phyloP scores from a whole-genome alignment of 768 basidiomycete species.

The Leccinum disarticulatum region DNA sequence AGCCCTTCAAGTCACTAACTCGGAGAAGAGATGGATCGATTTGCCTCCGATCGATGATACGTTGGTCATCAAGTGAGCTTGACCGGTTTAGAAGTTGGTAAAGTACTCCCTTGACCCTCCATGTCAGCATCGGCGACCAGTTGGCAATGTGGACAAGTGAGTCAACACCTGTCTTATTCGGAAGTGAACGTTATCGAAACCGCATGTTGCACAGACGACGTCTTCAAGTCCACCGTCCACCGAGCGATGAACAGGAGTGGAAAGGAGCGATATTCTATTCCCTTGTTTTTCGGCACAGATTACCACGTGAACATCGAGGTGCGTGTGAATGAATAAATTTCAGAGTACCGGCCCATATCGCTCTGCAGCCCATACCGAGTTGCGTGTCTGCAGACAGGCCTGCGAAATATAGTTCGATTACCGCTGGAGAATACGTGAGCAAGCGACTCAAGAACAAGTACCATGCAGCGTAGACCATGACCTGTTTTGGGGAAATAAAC shows the following conservation, averaged over 20 bases:
- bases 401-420: slow-evolving; percentile 66
- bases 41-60: slow-evolving; percentile 77
- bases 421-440: slow-evolving; percentile 83
- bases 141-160: slow-evolving; percentile 87
- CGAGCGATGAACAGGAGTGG: slow-evolving; percentile 79
- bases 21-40: slow-evolving; percentile 75
- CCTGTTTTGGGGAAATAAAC: too few species aligned
- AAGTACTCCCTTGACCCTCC: slow-evolving; percentile 23
- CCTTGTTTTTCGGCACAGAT: slow-evolving; percentile 89
- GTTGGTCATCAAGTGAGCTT: slow-evolving; percentile 79
- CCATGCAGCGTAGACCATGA: slow-evolving; percentile 6
- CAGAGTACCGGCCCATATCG: neutral
- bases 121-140: slow-evolving; percentile 76
- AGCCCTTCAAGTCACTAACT: slow-evolving; percentile 81
- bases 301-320: slow-evolving; percentile 83
- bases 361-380: slow-evolving; percentile 40
- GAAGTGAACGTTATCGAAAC: neutral
- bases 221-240: slow-evolving; percentile 90
- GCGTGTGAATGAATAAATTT: slow-evolving; percentile 10
- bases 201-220: slow-evolving; percentile 54
- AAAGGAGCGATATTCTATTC: slow-evolving; percentile 74
- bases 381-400: slow-evolving; percentile 57
- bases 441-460: slow-evolving; percentile 57
- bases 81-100: neutral
- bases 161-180: slow-evolving; percentile 11